Percentiles rank a stretch among this genome's conserved stretches.
phyloP scores from a whole-genome alignment of 108 stramenopile genomes.

The Seminavis robusta region DNA sequence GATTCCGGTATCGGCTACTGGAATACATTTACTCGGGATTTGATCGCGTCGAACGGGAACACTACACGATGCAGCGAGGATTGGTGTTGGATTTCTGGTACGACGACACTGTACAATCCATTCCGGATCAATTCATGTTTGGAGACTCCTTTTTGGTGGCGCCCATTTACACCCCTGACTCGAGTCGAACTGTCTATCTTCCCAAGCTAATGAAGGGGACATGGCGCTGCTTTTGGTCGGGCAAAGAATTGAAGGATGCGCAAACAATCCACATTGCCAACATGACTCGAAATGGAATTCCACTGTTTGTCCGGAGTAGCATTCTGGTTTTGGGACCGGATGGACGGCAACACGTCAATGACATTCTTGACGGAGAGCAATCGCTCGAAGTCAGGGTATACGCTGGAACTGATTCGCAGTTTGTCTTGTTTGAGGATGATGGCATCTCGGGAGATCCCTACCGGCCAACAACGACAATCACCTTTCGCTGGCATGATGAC shows the following conservation, averaged over 20 bases:
- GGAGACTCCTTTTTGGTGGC: constrained; percentile 10
- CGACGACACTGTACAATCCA: background rate
- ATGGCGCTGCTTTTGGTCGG: constrained; percentile 8
- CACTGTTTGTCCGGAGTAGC: too few relatives aligned
- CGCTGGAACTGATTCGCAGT: background rate
- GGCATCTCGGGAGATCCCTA: background rate
- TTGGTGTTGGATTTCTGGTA: constrained; percentile 7
- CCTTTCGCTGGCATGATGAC: too few relatives aligned
- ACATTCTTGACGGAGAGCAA: background rate
- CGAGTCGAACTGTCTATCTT: constrained; percentile 1
- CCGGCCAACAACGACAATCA: background rate
- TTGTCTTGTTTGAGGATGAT: constrained; percentile 12
- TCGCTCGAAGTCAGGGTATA: constrained; percentile 12
- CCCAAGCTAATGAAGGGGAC: background rate
- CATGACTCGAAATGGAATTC: too few relatives aligned
- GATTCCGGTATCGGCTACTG: constrained; percentile 11
- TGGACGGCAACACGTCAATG: too few relatives aligned
- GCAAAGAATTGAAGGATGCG: constrained; percentile 1
- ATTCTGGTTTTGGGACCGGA: too few relatives aligned
- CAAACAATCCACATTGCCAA: background rate
- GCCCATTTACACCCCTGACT: background rate
- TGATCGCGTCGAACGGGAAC: background rate
- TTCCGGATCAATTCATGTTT: constrained; percentile 19
- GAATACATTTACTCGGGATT: constrained; percentile 12
- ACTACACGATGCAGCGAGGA: constrained; percentile 5